phyloP scores from a whole-genome alignment of 352 stramenopile species.

The Phytopythium oedochilum region DNA sequence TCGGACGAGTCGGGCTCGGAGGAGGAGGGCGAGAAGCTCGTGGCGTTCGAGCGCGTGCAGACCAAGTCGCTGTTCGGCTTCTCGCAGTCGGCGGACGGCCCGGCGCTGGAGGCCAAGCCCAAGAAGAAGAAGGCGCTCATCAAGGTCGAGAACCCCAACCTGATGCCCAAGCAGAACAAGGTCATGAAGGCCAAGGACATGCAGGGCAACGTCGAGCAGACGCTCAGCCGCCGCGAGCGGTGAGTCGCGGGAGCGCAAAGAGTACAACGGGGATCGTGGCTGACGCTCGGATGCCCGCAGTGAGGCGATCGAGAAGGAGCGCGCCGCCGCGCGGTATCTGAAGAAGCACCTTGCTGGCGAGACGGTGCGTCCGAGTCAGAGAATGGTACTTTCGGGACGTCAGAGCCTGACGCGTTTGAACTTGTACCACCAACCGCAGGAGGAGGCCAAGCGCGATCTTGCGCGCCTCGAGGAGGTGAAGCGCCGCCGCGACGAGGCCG shows the following conservation, averaged over 20 bases:
- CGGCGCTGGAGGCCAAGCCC: conserved; percentile 48
- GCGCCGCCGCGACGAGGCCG: conserved; percentile 76
- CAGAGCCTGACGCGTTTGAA: no score
- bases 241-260: conserved; percentile 8
- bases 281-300: conserved; percentile 7
- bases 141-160: conserved; percentile 84
- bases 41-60: conserved; percentile 74
- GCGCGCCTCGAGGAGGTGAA: conserved; percentile 74
- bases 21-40: conserved; percentile 43
- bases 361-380: conserved; percentile 52
- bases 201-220: conserved; percentile 46
- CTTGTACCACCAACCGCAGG: conserved; percentile 18
- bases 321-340: conserved; percentile 60
- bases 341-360: conserved; percentile 84
- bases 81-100: conserved; percentile 49
- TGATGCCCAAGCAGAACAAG: conserved; percentile 62
- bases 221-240: conserved; percentile 81
- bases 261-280: background rate
- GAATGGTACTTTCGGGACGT: no score
- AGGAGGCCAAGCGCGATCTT: conserved; percentile 85
- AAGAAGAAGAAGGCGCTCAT: conserved; percentile 70
- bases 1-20: conserved; percentile 18
- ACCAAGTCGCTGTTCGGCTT: conserved; percentile 73
- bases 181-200: conserved; percentile 88
- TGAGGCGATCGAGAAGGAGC: conserved; percentile 86